phyloP scores from a whole-genome alignment of 352 stramenopile genomes.

The Stramenopiles sp. region DNA sequence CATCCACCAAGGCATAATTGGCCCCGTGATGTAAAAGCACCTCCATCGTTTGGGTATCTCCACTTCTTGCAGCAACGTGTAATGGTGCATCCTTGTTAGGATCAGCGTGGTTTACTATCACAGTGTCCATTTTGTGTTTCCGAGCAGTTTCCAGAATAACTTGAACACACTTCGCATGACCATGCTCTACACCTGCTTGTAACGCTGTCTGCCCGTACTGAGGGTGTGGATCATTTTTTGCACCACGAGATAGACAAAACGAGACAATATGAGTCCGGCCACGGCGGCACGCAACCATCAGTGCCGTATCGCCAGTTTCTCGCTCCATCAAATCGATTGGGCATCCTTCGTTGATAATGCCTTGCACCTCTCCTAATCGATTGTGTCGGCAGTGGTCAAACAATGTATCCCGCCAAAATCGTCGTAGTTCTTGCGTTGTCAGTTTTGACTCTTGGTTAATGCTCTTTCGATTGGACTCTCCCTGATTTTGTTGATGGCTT shows the following conservation, averaged over 20 bases:
- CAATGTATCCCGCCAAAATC: neutral
- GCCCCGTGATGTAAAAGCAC: constrained; percentile 23
- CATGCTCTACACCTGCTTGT: constrained; percentile 25
- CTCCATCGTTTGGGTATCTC: constrained; percentile 11
- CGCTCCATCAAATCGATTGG: neutral
- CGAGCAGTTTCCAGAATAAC: constrained; percentile 27
- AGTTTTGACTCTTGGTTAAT: neutral
- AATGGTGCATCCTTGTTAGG: constrained; percentile 23
- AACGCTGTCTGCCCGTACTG: constrained; percentile 32
- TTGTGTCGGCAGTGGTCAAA: neutral
- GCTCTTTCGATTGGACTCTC: neutral
- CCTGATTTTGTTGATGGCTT: neutral
- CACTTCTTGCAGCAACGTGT: constrained; percentile 21
- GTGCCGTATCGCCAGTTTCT: constrained; percentile 23
- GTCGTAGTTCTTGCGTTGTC: neutral
- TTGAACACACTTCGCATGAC: constrained; percentile 19
- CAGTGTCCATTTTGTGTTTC: constrained; percentile 21
- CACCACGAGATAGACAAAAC: constrained; percentile 27
- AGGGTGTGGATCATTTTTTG: constrained; percentile 31
- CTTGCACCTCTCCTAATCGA: neutral
- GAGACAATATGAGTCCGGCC: constrained; percentile 20
- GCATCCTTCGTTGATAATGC: neutral
- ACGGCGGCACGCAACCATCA: constrained; percentile 27
- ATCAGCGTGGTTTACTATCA: constrained; percentile 31
- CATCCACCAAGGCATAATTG: constrained; percentile 14